Evolutionary conservation across 495 filamentous ascomycete genomes (phyloP), one percentile per base, ranked within the genome.

Genomic region (Hypoxylon fuscum): DNA sequence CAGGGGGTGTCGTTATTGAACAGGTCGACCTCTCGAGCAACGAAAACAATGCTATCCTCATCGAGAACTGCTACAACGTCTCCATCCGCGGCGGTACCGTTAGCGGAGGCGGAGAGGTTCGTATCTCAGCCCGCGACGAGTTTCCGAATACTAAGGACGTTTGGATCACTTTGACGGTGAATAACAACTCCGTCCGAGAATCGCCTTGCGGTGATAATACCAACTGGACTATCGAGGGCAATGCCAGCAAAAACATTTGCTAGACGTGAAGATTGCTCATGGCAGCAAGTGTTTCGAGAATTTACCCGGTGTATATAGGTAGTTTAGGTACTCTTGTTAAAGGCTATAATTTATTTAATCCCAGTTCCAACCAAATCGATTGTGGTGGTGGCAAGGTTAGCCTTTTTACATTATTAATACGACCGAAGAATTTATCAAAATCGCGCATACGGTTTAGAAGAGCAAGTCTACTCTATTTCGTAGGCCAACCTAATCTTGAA

Each of bases 1-100:
- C 74, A 6, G 78, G 78, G 2, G 78, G 65, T 17, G 76, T 57
- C 2, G 69, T 68, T 0, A 81, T 81, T 32, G 48, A 59, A 18
- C 48, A 46, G 31, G 62, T 79, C 22, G 77, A 79, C 54, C 66
- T 81, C 18, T 66, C 75, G 5, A 62, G 62, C 58, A 81, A 79
- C 55, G 78, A 76, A 5, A 79, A 79, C 54, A 81, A 81, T 34
- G 74, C 78, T 21, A 74, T 81, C 21, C 69, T 81, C 38, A 76
- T 81, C 27, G 78, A 81, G 68, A 81, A 81, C 54, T 79, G 78
- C 68, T 81, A 81, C 59, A 76, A 76, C 31, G 42, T 81, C 6
- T 54, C 47, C 1, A 81, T 81, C 62, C 58, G 55, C 4, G 61
- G 74, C n/a, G 78, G 78, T 0, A 79, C 68, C 3, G 75, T 81